phyloP scores from a whole-genome alignment of 2,329 filamentous ascomycete species.

The Exophiala bonariae region DNA sequence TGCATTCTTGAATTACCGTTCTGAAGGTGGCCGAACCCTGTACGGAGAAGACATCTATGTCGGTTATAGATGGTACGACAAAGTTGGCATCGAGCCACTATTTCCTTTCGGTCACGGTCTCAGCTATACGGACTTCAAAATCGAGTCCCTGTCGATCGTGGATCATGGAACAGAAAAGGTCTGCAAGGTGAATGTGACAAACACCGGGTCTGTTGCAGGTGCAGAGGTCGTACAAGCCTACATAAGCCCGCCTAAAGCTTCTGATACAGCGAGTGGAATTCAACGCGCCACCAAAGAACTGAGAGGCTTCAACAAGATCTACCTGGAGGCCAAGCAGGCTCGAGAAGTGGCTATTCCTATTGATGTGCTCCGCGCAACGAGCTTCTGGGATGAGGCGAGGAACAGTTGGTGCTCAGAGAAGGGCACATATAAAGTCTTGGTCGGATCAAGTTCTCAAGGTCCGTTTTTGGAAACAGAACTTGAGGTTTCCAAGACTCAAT shows the following conservation, averaged over 20 bases:
- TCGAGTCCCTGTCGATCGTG: slow-evolving; percentile 48
- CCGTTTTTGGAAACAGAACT: neutral
- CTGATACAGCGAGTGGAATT: neutral
- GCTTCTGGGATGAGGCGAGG: neutral
- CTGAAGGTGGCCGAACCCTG: slow-evolving; percentile 68
- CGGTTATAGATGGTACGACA: slow-evolving; percentile 78
- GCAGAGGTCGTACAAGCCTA: slow-evolving; percentile 15
- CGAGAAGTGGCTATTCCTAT: neutral
- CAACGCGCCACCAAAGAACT: slow-evolving; percentile 45
- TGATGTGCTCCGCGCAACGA: neutral
- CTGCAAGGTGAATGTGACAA: slow-evolving; percentile 6
- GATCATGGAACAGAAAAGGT: slow-evolving; percentile 35
- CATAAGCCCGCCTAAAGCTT: neutral
- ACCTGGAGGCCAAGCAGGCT: slow-evolving; percentile 29
- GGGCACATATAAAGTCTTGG: neutral
- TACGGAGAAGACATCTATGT: slow-evolving; percentile 81
- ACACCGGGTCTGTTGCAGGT: slow-evolving; percentile 7
- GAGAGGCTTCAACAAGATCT: slow-evolving; percentile 45
- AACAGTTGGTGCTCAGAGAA: neutral
- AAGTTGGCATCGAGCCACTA: slow-evolving; percentile 59
- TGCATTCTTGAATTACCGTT: slow-evolving; percentile 70
- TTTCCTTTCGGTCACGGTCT: slow-evolving; percentile 80
- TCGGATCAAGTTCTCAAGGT: neutral
- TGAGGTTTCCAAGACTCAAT: neutral
- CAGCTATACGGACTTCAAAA: slow-evolving; percentile 70